Percentiles rank a stretch among this genome's conserved stretches.
phyloP scores from a whole-genome alignment of 257 asterid genomes.

The Solanum peruvianum region DNA sequence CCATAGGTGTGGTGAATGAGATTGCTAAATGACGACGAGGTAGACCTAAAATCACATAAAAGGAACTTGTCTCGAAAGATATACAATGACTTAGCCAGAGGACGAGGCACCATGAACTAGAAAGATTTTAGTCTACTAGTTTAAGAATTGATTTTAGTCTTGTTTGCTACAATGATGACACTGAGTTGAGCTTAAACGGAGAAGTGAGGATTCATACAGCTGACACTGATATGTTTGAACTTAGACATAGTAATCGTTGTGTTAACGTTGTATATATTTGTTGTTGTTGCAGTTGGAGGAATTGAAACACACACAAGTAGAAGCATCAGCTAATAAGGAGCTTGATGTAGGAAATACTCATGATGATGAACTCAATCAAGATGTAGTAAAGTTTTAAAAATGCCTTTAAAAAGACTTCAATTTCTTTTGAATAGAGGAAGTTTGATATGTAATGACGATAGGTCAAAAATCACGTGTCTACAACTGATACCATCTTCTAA shows the following conservation, averaged over 20 bases:
- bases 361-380: constrained; percentile 5
- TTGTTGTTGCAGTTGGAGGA: constrained; percentile 51
- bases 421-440: neutral
- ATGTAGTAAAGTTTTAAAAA: neutral
- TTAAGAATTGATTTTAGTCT: neutral
- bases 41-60: neutral
- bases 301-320: constrained; percentile 25
- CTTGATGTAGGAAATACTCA: constrained; percentile 13
- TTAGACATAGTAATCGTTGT: neutral
- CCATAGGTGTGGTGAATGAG: neutral
- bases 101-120: neutral
- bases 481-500: neutral
- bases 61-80: neutral
- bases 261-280: neutral
- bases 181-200: neutral
- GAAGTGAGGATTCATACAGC: neutral
- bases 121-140: neutral
- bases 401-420: neutral
- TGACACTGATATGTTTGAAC: neutral
- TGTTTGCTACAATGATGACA: neutral
- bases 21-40: neutral
- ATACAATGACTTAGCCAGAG: neutral
- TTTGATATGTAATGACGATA: neutral
- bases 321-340: constrained; percentile 26
- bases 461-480: neutral